Base-by-base conservation (phyloP, 1,284 basidiomycete species). In the Trametes pubescens region DNA sequence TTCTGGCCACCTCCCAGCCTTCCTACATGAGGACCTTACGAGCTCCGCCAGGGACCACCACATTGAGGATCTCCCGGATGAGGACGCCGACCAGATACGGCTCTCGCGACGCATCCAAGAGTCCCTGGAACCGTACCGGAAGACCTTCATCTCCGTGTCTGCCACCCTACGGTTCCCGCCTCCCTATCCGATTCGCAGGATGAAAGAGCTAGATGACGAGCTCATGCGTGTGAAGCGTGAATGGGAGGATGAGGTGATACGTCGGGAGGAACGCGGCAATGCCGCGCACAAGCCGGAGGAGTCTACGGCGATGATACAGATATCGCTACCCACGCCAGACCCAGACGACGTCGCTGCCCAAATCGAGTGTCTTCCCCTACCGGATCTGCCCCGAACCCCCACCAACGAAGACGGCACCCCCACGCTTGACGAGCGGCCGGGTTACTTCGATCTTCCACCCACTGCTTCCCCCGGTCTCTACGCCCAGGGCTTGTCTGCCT, bases 91-190 rank as follows among this genome's bases (percentile, higher is more conserved):
- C 63, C 87, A 87, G 59, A 74, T 86, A 47, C 83, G 85, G 52
- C 81, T 93, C 4, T 90, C 92, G 26, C 82, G 84, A 57, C 84
- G 88, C 24, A 93, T 96, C 47, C 87, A 93, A 52, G 82, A 89
- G 60, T 90, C 93, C 0, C 81, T 98, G 16, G 85, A 91, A 47
- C 93, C 93, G 0, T 99, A 97, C 74, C 81, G 85, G 66, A 87
- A 82, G 64, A 96, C 93, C 0, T 93, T 95, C 69, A 91, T 98
- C 26, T 97, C 95, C 1, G 93, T 95, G 37, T 97, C 95, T 7
- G 92, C 95, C 0, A 94, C 94, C 0, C 81, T 98, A 44, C 88
- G 93, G 13, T 96, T 97, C 75, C 91, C 91, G 14, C 95, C 96
- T 16, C 96, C 96, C 1, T 90, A 93, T 71, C 92, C 95, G 2